Percentiles rank a stretch among this genome's conserved stretches.
Conservation (phyloP, 768 basidiomycete genomes). For the button mushroom (Agaricus bisporus) region DNA sequence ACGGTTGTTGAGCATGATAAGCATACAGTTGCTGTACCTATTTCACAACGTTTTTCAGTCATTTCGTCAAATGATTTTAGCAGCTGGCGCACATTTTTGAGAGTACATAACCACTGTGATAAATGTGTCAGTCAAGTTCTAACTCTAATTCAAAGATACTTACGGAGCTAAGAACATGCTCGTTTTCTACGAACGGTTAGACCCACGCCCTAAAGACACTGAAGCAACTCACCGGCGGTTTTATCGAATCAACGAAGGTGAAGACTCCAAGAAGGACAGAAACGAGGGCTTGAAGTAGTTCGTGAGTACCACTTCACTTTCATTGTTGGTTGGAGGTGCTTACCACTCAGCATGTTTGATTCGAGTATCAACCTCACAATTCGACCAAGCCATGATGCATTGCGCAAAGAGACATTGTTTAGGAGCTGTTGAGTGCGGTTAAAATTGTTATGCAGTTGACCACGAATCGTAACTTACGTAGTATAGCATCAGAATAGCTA, state of each 20-base stretch:
- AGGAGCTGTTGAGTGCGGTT: neutral
- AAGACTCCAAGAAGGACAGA: neutral
- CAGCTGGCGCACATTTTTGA: neutral
- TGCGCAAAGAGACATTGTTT: neutral
- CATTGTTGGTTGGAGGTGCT: neutral
- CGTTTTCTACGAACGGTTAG: neutral
- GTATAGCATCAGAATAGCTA: conserved; percentile 1
- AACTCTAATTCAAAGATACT: neutral
- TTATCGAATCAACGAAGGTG: neutral
- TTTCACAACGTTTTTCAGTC: neutral
- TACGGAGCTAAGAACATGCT: conserved; percentile 7
- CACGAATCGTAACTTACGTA: neutral
- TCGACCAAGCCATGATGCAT: neutral
- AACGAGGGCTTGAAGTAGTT: neutral
- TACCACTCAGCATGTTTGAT: conserved; percentile 5
- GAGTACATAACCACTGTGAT: neutral
- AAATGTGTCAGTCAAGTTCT: neutral
- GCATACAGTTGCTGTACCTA: conserved; percentile 4
- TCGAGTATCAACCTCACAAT: conserved; percentile 4
- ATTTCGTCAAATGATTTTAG: neutral
- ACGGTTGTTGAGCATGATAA: conserved; percentile 5
- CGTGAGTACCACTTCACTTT: neutral
- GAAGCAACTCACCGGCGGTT: neutral
- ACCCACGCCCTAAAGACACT: neutral
- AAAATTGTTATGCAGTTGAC: neutral